Evolutionary conservation across 1,139 yeast genomes (phyloP), one percentile per base, ranked within the genome.

Genomic region (Suhomyces choctaworum): DNA sequence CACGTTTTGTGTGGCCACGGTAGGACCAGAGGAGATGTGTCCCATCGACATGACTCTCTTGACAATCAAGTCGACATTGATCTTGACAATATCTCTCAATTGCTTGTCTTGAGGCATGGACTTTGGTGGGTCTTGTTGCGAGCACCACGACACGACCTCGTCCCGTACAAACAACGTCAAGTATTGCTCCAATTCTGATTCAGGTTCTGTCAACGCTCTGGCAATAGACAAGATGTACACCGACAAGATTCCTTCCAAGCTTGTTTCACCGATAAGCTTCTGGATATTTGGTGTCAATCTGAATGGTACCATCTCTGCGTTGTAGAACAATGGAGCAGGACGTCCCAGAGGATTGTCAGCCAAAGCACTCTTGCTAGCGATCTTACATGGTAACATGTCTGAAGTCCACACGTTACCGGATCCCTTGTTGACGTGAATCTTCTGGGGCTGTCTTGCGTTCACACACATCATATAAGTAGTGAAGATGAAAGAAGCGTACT

Each of bases 271-370:
- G 69, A 94, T 88, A 52, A 92, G 73, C 47, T 85, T 82, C 60
- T 92, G 98, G 39, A 94, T 78, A 55, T 94, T 94, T 25, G 98
- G 98, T 5, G 99, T 92, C 54, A 94, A 73, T 54, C 99, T 76
- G 75, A 94, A 92, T 26, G 98, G 97, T 33, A 92, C 97, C 48
- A 89, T 79, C 57, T 94, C 99, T n/a, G 90, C 80, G 51, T 89
- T 88, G 55, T 85, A 86, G 70, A 92, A 89, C 24, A 92, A 74
- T 20, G 99, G 98, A 0, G 95, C 83, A 6, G 82, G 79, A 41
- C 82, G 66, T 4, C 64, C 76, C 34, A 69, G 70, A 9, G 77
- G 69, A 7, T 72, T 70, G 51, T 80, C 88, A 36, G 79, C 61
- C 4, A 78, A 73, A 20, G 83, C 73, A 51, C 72, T 76, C 45